These are phyloP conservation scores for Apiospora sp. DNA, from an alignment of 2,329 filamentous ascomycete species.

Conservation along the genomic window DNA sequence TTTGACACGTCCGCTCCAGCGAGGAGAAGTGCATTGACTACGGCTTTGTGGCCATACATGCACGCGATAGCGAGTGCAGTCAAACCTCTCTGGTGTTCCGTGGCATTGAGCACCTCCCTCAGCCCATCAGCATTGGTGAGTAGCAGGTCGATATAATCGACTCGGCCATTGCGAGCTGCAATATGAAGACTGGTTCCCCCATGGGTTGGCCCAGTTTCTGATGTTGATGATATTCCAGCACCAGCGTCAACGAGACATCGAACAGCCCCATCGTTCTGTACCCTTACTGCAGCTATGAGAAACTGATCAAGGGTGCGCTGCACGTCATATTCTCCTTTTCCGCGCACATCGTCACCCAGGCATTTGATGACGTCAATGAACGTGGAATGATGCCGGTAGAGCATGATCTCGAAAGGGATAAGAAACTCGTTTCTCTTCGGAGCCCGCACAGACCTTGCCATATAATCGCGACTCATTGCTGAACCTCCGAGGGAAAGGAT, in stretches of 20 bases:
- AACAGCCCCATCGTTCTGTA: background rate
- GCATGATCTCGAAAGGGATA: background rate
- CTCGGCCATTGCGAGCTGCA: background rate
- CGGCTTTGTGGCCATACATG: background rate
- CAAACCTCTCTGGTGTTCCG: background rate
- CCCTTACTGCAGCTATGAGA: background rate
- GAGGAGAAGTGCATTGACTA: conserved; percentile 22
- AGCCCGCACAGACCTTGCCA: background rate
- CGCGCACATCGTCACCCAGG: background rate
- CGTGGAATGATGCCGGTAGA: background rate
- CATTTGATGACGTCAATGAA: background rate
- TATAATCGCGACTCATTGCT: background rate
- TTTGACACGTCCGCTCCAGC: conserved; percentile 20
- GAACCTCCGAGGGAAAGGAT: background rate
- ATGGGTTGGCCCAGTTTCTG: background rate
- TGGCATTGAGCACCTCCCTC: background rate
- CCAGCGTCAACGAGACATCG: background rate
- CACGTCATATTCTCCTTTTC: background rate
- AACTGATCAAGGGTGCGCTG: background rate
- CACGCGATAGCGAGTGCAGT: background rate
- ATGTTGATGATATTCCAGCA: background rate
- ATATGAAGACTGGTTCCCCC: background rate
- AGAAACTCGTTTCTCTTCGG: background rate
- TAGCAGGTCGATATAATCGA: background rate
- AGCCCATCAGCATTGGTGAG: background rate